Percentiles rank a stretch among this genome's conserved stretches.
phyloP scores from a whole-genome alignment of 441 rosid genomes.

The Mallotus repandus region DNA sequence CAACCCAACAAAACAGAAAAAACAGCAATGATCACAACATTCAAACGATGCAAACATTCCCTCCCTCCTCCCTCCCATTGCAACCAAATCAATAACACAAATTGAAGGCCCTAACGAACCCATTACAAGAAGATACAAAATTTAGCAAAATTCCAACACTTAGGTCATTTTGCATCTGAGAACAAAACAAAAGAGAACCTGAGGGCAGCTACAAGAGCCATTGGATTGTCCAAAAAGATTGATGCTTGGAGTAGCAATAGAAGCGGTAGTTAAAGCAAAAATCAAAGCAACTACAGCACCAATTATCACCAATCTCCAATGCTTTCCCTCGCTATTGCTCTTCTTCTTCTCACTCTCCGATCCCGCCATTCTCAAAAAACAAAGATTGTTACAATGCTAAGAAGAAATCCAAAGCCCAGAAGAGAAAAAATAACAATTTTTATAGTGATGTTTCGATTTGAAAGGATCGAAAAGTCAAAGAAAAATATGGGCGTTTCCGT shows the following conservation, averaged over 20 bases:
- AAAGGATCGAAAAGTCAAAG: not conserved
- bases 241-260: slow-evolving; percentile 27
- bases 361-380: not conserved
- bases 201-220: slow-evolving; percentile 47
- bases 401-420: not conserved
- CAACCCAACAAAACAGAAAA: not conserved
- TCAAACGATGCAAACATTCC: not conserved
- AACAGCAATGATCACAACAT: not conserved
- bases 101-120: not conserved
- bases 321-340: slow-evolving; percentile 23
- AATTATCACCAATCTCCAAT: slow-evolving; percentile 33
- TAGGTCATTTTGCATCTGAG: no score
- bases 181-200: slow-evolving; percentile 34
- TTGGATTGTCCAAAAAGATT: slow-evolving; percentile 29
- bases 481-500: not conserved
- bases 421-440: no score
- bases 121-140: not conserved
- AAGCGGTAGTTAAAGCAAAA: slow-evolving; percentile 43
- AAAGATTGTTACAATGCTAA: no score
- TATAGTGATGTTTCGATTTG: no score
- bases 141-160: no score
- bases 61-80: not conserved
- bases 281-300: slow-evolving; percentile 40
- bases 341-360: slow-evolving; percentile 18
- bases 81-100: not conserved